These are phyloP conservation scores for Urostyla sp. DNA, from an alignment of 73 alveolate species.

Conservation along the genomic window DNA sequence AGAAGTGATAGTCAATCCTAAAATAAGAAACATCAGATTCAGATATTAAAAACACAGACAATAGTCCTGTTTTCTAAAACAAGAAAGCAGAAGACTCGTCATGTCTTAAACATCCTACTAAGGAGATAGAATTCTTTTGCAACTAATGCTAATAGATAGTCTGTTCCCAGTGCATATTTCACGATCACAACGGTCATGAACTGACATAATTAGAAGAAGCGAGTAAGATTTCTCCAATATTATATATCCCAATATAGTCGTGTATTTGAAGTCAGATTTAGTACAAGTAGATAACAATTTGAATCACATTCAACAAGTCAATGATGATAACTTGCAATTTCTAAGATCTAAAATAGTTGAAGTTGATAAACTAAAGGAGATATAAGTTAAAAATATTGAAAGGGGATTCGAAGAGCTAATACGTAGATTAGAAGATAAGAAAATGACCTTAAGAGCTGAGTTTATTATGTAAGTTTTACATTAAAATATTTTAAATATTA, in stretches of 20 bases:
- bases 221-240: background rate
- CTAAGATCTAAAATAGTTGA: conserved; percentile 53
- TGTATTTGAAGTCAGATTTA: conserved; percentile 58
- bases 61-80: background rate
- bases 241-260: conserved; percentile 18
- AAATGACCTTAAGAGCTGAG: conserved; percentile 62
- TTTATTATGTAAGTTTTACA: conserved; percentile 66
- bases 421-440: conserved; percentile 76
- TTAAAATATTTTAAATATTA: no score
- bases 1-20: background rate
- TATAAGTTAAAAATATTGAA: conserved; percentile 57
- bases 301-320: conserved; percentile 48
- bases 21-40: background rate
- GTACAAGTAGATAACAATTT: conserved; percentile 59
- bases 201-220: conserved; percentile 66
- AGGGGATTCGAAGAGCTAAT: conserved; percentile 75
- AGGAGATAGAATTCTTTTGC: conserved; percentile 77
- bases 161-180: conserved; percentile 74
- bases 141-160: conserved; percentile 59
- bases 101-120: conserved; percentile 57
- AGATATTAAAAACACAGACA: background rate
- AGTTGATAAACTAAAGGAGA: conserved; percentile 56
- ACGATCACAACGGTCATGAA: conserved; percentile 82
- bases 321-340: conserved; percentile 59
- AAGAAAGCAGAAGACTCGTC: background rate